Evolutionary conservation across 768 basidiomycete genomes (phyloP), one percentile per base, ranked within the genome.

Genomic region (Boletales sp.): DNA sequence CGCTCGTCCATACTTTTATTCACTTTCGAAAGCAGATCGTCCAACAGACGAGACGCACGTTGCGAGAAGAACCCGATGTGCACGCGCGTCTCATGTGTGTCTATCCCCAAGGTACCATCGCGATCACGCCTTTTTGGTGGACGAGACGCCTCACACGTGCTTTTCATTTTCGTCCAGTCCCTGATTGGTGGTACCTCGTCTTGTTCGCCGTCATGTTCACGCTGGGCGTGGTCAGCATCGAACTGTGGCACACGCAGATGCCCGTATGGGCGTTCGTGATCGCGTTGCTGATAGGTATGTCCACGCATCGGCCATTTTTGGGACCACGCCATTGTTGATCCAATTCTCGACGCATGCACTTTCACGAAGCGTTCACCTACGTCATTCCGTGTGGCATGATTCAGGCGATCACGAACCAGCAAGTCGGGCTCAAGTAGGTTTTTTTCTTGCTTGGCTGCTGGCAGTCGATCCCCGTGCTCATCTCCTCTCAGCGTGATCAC

Each of bases 21-120:
- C 84, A 82, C 70, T 88, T 84, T 72, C 81, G 88, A 63, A 86
- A 86, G 61, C 86, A 88, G 65, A 87, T 92, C 50, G 83, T 83
- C 76, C 72, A 71, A 5, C 87, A 89, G 65, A 70, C 82, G 17
- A 81, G 86, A 41, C 77, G 83, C 47, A 76, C 87, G 4, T 76
- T 87, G 65, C 66, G 77, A 42, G 91, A 92, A 58, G 86, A 89
- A 59, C 86, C 87, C 0, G 90, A 93, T 70, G 81, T 93, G 52
- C 90, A 93, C 58, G 87, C 87, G 17, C 80, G 88, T 12, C 73
- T 93, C 34, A 93, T 93, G 91, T 72, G 77, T 12, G 69, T 70
- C 43, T 94, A 94, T 62, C 74, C 72, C 2, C 86, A 63, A 53
- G 66, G 68, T 69, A 54, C 15, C 3, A 4, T 47, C 24, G 9